Percentiles rank a stretch among this genome's conserved stretches.
Conservation (phyloP, 78 protist genomes). For the Cavenderia fasciculata region DNA sequence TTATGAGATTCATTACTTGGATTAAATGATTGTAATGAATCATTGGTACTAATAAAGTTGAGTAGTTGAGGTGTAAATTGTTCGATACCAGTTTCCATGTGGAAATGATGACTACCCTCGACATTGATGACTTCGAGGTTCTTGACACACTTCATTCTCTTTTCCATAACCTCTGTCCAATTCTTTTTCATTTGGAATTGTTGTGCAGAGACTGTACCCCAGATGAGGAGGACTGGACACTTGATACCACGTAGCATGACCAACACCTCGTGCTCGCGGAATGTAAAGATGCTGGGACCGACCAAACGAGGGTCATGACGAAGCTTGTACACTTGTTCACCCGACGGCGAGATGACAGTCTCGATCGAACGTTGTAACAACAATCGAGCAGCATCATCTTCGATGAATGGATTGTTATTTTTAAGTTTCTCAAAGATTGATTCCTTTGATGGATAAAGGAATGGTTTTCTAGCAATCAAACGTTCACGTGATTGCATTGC, state of each 20-base stretch:
- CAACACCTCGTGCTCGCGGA: slow-evolving; percentile 46
- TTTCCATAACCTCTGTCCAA: slow-evolving; percentile 50
- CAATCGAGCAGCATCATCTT: slow-evolving; percentile 45
- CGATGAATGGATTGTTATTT: slow-evolving; percentile 50
- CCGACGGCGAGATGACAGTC: slow-evolving; percentile 14
- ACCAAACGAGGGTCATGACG: slow-evolving; percentile 59
- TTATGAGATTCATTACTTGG: not conserved
- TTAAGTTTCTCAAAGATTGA: slow-evolving; percentile 54
- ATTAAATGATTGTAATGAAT: not conserved
- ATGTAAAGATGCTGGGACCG: slow-evolving; percentile 37
- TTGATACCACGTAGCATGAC: slow-evolving; percentile 5
- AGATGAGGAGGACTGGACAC: slow-evolving; percentile 43
- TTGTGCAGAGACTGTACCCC: slow-evolving; percentile 48
- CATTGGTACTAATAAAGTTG: not conserved
- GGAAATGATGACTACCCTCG: slow-evolving; percentile 53
- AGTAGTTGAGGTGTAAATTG: not conserved
- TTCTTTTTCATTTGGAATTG: slow-evolving; percentile 33
- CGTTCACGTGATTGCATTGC: slow-evolving; percentile 42
- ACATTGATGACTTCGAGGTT: not conserved
- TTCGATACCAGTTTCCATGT: slow-evolving; percentile 15
- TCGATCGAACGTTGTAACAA: slow-evolving; percentile 20
- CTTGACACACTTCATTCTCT: slow-evolving; percentile 35
- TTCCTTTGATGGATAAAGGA: slow-evolving; percentile 25
- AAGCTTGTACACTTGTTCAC: slow-evolving; percentile 55
- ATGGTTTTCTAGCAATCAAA: slow-evolving; percentile 28